These are phyloP conservation scores for Guadua angustifolia DNA, from an alignment of 176 grass and related monocot species.

Conservation along the genomic window DNA sequence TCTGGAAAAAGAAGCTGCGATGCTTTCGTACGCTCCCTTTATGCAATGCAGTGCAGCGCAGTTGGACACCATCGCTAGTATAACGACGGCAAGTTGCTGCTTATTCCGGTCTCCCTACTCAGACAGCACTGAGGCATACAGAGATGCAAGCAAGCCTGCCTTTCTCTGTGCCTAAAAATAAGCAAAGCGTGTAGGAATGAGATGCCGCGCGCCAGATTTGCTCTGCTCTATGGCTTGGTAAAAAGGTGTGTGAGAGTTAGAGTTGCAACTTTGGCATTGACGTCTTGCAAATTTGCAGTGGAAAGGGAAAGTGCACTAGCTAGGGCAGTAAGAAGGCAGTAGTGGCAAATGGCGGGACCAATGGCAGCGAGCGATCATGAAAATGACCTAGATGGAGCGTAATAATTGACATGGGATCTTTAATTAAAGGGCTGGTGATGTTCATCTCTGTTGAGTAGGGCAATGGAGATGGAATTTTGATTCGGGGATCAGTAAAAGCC, in stretches of 20 bases:
- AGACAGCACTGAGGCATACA: slow-evolving; percentile 43
- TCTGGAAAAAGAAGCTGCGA: too few relatives aligned
- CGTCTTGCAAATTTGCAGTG: not conserved
- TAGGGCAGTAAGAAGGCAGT: too few relatives aligned
- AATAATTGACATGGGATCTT: slow-evolving; percentile 24
- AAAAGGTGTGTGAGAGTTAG: slow-evolving; percentile 11
- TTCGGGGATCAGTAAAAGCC: not conserved
- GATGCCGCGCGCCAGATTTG: slow-evolving; percentile 36
- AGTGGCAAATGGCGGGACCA: slow-evolving; percentile 2
- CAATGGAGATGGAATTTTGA: not conserved
- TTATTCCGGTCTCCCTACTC: slow-evolving; percentile 46
- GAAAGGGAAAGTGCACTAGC: too few relatives aligned
- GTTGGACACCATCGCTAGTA: not conserved
- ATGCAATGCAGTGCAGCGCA: not conserved
- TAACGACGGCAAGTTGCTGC: slow-evolving; percentile 49
- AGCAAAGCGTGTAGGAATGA: not conserved
- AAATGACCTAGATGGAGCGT: slow-evolving; percentile 28
- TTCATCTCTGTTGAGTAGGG: not conserved
- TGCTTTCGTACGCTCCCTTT: not conserved
- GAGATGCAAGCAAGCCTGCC: not conserved
- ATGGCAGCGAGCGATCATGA: not conserved
- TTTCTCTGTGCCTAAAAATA: slow-evolving; percentile 37
- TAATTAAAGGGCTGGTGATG: slow-evolving; percentile 3
- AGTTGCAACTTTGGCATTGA: slow-evolving; percentile 23
- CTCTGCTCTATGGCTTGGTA: not conserved